phyloP scores from a whole-genome alignment of 148 eudicot species.

The Dianthus caryophyllus region DNA sequence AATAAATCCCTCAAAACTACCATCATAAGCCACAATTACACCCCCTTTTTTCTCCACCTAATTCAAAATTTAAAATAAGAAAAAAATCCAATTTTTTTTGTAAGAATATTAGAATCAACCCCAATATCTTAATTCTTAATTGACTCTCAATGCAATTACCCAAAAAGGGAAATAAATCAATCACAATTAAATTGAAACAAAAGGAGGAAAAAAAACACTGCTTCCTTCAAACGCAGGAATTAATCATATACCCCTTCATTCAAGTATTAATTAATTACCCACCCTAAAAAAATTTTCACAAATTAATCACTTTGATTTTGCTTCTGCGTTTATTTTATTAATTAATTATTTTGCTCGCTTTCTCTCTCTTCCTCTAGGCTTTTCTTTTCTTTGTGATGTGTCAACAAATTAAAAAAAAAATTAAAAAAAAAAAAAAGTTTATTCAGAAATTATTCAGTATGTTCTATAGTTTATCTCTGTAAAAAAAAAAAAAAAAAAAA shows the following conservation, averaged over 20 bases:
- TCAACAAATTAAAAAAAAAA: conserved; percentile 15
- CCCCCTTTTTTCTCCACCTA: neutral
- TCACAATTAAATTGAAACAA: neutral
- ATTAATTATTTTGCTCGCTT: neutral
- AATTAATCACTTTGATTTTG: conserved; percentile 13
- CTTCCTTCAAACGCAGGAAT: conserved; percentile 2
- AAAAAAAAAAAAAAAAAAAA: neutral
- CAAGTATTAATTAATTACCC: conserved; percentile 3
- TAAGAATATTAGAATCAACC: conserved; percentile 3
- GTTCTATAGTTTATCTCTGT: neutral
- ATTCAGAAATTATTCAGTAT: too few species aligned
- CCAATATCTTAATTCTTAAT: neutral
- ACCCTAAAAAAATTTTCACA: conserved; percentile 5
- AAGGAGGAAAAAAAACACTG: conserved; percentile 1
- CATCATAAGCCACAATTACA: conserved; percentile 45
- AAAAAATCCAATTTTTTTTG: too few species aligned
- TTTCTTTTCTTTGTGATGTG: conserved; percentile 29
- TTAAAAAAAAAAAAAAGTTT: neutral
- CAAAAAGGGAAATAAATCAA: conserved; percentile 21
- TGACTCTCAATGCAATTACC: conserved; percentile 11
- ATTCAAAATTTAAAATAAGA: too few species aligned
- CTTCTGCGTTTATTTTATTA: neutral
- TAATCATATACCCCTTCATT: neutral
- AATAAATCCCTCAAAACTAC: conserved; percentile 45
- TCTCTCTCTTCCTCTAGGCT: conserved; percentile 22